These are phyloP conservation scores for Lunularia cruciata DNA, from an alignment of 225 moss, liverwort and hornwort genomes.

Conservation along the genomic window DNA sequence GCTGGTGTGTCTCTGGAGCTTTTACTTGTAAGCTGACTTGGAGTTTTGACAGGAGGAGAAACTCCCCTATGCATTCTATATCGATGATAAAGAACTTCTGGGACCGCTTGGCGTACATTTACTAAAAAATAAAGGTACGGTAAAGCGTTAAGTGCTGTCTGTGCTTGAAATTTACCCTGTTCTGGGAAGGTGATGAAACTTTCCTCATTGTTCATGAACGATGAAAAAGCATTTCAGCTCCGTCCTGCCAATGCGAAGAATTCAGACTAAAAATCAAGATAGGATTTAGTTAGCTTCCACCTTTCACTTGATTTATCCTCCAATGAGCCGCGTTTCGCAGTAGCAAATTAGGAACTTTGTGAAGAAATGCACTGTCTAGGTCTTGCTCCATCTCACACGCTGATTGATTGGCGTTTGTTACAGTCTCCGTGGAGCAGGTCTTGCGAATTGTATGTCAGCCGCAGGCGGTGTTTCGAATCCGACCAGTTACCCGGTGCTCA, in stretches of 20 bases:
- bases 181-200: not conserved
- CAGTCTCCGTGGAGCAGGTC: slow-evolving; percentile 91
- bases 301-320: too few species aligned
- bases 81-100: slow-evolving; percentile 76
- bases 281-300: too few species aligned
- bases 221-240: not conserved
- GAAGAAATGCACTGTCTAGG: too few species aligned
- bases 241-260: too few species aligned
- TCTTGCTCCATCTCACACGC: too few species aligned
- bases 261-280: not conserved
- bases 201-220: not conserved
- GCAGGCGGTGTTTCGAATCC: slow-evolving; percentile 90
- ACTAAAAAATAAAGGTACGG: slow-evolving; percentile 63
- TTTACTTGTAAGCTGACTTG: not conserved
- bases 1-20: not conserved
- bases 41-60: slow-evolving; percentile 66
- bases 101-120: slow-evolving; percentile 78
- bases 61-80: slow-evolving; percentile 83
- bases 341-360: too few species aligned
- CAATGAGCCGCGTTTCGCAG: too few species aligned
- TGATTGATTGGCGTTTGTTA: slow-evolving; percentile 23
- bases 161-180: not conserved
- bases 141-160: not conserved
- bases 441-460: slow-evolving; percentile 91
- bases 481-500: slow-evolving; percentile 90